phyloP scores from a whole-genome alignment of 345 rosid species.

The Aquilaria sinensis region DNA sequence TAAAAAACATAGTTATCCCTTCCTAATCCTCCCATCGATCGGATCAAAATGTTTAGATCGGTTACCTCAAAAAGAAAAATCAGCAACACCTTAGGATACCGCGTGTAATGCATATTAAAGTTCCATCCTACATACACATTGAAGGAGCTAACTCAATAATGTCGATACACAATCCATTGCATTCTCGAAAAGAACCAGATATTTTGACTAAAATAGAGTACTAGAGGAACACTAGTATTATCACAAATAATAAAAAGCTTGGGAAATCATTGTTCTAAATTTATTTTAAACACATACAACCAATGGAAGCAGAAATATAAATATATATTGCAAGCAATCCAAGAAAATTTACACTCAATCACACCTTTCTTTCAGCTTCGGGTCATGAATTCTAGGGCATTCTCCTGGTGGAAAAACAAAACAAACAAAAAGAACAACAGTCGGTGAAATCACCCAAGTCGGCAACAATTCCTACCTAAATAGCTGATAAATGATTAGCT shows the following conservation, averaged over 20 bases:
- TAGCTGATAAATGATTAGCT: too few relatives aligned
- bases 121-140: conserved; percentile 15
- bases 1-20: background rate
- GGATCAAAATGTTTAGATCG: conserved; percentile 16
- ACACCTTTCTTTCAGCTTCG: conserved; percentile 95
- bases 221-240: too few relatives aligned
- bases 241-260: too few relatives aligned
- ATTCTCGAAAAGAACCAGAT: background rate
- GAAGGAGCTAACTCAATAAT: conserved; percentile 16
- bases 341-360: conserved; percentile 9
- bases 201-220: background rate
- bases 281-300: too few relatives aligned
- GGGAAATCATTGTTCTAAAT: too few relatives aligned
- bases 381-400: conserved; percentile 89
- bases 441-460: background rate
- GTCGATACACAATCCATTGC: background rate
- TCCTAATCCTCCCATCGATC: conserved; percentile 9
- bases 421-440: conserved; percentile 1
- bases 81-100: conserved; percentile 21
- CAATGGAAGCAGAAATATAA: background rate
- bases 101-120: conserved; percentile 13
- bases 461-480: too few relatives aligned
- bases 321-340: background rate
- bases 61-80: conserved; percentile 21
- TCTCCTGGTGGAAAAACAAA: conserved; percentile 48